Base-by-base conservation (phyloP, 345 rosid genomes). In the Pseudoturritis turrita region DNA sequence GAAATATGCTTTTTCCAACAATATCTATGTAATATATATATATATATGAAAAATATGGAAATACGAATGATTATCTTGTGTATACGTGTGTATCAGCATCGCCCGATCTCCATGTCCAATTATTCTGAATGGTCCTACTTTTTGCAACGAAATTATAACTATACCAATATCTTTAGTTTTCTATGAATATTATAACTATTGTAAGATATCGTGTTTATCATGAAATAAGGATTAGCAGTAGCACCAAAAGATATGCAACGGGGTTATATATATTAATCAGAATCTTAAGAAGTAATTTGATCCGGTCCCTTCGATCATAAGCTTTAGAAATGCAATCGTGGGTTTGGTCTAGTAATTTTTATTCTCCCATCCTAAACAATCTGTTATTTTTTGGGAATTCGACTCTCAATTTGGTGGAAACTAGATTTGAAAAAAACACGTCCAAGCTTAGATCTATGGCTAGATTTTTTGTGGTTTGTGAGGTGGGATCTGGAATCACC, bases 61-160 rank as follows among this genome's bases (percentile, higher is more conserved):
- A 58, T 22, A 46, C 40, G 47, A 29, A 74, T 49, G 72, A 29
- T 66, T 74, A 74, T 74, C 73, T 66, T 66, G 54, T 49, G 68
- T 58, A 65, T 65, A 65, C 72, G 53, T 74, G 78, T 74, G 72
- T 58, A 49, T 66, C 26, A 29, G 73, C 28, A 66, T 66, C 21
- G 22, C 78, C 72, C 68, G 54, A 40, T 66, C 68, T 29, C 68
- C 41, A 40, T 35, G 62, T 10, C 78, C 73, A 58, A 33, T 66
- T 74, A 74, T 58, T 74, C 9, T 58, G 25, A 25, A 39, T 74
- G 61, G 78, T 57, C 78, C 53, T 49, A 66, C 60, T 46, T 4
- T 26, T 37, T 47, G 43, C 49, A 47, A 35, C 49, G 13, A 54
- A 31, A 26, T n/a, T 57, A 47, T 55, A 54, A 37, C 18, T n/a